Evolutionary conservation across 495 filamentous ascomycete species (phyloP).

Genomic region (Xylaria longipes): DNA sequence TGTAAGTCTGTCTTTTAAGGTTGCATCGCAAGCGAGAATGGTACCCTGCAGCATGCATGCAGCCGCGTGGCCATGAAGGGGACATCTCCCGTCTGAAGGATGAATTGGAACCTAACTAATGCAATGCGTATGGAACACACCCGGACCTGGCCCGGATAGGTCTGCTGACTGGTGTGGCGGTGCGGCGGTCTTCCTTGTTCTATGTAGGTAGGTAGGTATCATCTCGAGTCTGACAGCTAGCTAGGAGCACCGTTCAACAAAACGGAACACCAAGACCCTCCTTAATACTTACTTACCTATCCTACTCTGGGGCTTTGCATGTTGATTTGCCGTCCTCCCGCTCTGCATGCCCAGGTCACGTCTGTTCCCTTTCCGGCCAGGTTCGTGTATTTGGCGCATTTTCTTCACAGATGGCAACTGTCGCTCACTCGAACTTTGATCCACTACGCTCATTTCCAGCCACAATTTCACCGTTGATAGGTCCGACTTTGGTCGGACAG

Average conservation of each 20-base stretch:
- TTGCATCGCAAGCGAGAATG: slow-evolving; percentile 18
- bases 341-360: not conserved
- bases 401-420: not conserved
- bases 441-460: not conserved
- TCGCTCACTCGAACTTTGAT: not conserved
- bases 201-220: too few relatives aligned
- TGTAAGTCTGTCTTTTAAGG: not conserved
- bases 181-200: not conserved
- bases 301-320: not conserved
- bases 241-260: not conserved
- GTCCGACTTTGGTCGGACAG: not conserved
- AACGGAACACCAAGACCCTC: not conserved
- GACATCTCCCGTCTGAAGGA: not conserved
- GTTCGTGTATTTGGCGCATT: not conserved
- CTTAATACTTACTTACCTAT: too few relatives aligned
- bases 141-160: not conserved
- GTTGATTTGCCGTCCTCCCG: not conserved
- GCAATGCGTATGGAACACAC: not conserved
- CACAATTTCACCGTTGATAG: not conserved
- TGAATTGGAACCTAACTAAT: not conserved
- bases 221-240: not conserved
- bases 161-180: not conserved
- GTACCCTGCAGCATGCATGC: slow-evolving; percentile 18
- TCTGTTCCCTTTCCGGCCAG: not conserved
- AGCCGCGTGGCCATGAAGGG: not conserved